Base-by-base conservation (phyloP, 2,329 filamentous ascomycete species). In the Diaporthe capsici region DNA sequence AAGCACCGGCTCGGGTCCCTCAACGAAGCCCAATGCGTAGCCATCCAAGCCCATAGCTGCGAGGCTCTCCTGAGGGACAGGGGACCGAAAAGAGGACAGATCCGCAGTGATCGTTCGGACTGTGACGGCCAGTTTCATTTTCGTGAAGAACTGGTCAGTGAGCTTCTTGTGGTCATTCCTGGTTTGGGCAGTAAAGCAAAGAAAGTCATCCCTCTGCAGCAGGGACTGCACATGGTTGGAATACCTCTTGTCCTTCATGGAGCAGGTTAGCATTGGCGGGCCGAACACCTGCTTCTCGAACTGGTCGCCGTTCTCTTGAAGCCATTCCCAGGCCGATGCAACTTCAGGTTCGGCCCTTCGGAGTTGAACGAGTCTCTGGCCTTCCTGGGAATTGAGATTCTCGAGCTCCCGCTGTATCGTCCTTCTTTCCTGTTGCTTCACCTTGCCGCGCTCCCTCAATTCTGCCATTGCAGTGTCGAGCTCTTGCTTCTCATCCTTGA, bases 231-330 rank as follows among this genome's bases (percentile, higher is more conserved):
- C 83, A 39, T 88, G 86, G 75, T 90, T 84, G 0, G 89, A 88
- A 82, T 94, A 95, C 72, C 86, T 89, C 49, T 91, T 88, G 79
- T 98, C 91, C 79, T 93, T 95, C 72, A 98, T 86, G 0, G 93
- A 94, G 83, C 95, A 98, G 75, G 90, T 93, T 44, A 98, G 86
- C 80, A 97, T 90, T 0, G 96, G 92, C 8, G 96, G 96, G 0
- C 94, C 95, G 81, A 94, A 95, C 6, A 98, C 92, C 75, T 93
- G 89, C 78, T 93, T 91, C 80, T 94, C 90, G 78, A 98, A 97
- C 67, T 89, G 84, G 73, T 88, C 82, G 76, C 89, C 89, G 81
- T 99, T 92, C 3, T 91, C 83, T 81, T 94, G 90, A 71, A 98
- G 89, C 96, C 96, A 99, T 57, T 92, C 88, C 92, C 95, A 98